Conservation (phyloP, 208 protist genomes). For the Trypanosoma brucei region DNA sequence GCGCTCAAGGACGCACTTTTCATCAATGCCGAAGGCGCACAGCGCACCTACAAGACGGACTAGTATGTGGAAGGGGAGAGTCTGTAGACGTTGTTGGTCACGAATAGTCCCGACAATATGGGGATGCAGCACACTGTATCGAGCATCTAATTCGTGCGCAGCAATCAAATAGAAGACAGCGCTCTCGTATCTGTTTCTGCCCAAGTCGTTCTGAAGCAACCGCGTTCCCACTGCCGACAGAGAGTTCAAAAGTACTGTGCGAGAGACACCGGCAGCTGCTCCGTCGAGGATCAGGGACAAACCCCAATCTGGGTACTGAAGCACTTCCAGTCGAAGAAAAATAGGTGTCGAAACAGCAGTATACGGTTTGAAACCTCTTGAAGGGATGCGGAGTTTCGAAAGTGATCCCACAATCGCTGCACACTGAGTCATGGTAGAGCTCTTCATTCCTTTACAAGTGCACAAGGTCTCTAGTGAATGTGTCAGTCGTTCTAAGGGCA, state of each 20-base stretch:
- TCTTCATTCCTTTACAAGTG: conserved; percentile 8
- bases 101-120: conserved; percentile 7
- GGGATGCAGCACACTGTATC: conserved; percentile 11
- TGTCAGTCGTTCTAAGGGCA: background rate
- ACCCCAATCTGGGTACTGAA: background rate
- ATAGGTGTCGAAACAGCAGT: conserved; percentile 7
- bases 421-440: conserved; percentile 17
- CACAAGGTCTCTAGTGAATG: conserved; percentile 9
- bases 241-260: conserved; percentile 9
- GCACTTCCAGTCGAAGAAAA: conserved; percentile 12
- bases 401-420: conserved; percentile 15
- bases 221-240: conserved; percentile 16
- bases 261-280: conserved; percentile 12
- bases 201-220: conserved; percentile 1
- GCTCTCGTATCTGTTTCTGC: background rate
- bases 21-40: conserved; percentile 21
- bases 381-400: background rate
- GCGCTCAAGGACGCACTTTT: conserved; percentile 6
- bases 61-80: conserved; percentile 5
- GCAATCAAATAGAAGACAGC: conserved; percentile 19
- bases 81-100: conserved; percentile 1
- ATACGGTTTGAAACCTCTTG: conserved; percentile 6
- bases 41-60: conserved; percentile 20
- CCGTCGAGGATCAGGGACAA: conserved; percentile 16
- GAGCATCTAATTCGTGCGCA: conserved; percentile 19